phyloP scores from a whole-genome alignment of 2,329 filamentous ascomycete species.

The Diaporthe ilicicola region DNA sequence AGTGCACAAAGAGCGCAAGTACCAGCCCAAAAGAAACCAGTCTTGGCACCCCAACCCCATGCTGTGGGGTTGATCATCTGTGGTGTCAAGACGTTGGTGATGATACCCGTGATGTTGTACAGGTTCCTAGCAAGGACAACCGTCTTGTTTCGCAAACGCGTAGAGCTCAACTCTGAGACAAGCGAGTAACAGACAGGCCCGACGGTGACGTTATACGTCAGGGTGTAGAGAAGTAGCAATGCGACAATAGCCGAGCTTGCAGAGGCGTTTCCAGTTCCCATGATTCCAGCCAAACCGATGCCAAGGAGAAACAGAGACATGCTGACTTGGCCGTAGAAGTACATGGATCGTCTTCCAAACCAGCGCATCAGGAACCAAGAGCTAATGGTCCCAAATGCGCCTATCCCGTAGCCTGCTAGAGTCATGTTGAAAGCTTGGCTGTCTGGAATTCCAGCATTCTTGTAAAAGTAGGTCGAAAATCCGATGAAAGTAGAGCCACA shows the following conservation, averaged over 20 bases:
- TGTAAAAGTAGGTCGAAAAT: slow-evolving; percentile 56
- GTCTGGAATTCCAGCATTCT: slow-evolving; percentile 54
- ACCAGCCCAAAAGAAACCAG: slow-evolving; percentile 55
- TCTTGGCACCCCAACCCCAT: slow-evolving; percentile 58
- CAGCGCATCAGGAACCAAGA: slow-evolving; percentile 60
- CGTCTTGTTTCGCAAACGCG: slow-evolving; percentile 55
- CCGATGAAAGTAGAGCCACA: slow-evolving; percentile 59
- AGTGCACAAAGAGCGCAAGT: slow-evolving; percentile 54
- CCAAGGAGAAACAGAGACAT: slow-evolving; percentile 49
- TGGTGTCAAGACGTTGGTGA: slow-evolving; percentile 55
- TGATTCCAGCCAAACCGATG: slow-evolving; percentile 4
- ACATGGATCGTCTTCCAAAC: slow-evolving; percentile 59
- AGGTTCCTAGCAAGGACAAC: slow-evolving; percentile 53
- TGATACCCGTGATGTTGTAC: slow-evolving; percentile 59
- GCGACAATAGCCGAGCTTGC: slow-evolving; percentile 53
- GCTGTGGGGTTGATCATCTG: slow-evolving; percentile 56
- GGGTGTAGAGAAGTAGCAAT: slow-evolving; percentile 53
- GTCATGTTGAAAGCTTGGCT: slow-evolving; percentile 54
- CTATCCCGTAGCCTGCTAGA: slow-evolving; percentile 59
- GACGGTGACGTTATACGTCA: slow-evolving; percentile 55
- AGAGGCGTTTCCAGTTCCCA: slow-evolving; percentile 36
- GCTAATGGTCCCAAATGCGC: slow-evolving; percentile 57
- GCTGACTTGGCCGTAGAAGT: slow-evolving; percentile 51
- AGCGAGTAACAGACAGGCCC: slow-evolving; percentile 56
- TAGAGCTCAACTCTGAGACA: slow-evolving; percentile 54